A percentile compares a stretch with the other conserved stretches of the same genome.
phyloP scores from a whole-genome alignment of 805 yeast genomes.

The Metahyphopichia silvanorum region DNA sequence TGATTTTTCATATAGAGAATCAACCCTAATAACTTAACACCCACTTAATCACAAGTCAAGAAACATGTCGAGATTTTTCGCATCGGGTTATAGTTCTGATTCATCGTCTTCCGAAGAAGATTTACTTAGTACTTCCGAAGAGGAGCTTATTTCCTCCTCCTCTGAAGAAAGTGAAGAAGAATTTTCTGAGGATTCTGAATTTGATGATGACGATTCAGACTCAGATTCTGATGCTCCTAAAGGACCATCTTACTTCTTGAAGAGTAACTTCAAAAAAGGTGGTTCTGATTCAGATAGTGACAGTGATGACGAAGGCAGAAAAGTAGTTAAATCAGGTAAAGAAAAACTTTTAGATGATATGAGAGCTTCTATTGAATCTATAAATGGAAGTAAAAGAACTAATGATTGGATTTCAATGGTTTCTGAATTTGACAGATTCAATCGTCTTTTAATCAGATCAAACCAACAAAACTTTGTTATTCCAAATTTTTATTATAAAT shows the following conservation, averaged over 20 bases:
- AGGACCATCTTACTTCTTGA: conserved; percentile 57
- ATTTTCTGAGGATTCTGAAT: conserved; percentile 44
- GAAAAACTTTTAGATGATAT: conserved; percentile 91
- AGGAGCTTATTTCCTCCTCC: conserved; percentile 52
- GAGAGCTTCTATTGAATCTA: conserved; percentile 58
- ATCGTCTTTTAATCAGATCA: conserved; percentile 62
- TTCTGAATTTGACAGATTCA: conserved; percentile 74
- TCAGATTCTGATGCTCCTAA: conserved; percentile 31
- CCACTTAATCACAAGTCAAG: conserved; percentile 2
- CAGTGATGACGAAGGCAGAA: conserved; percentile 67
- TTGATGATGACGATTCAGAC: conserved; percentile 30
- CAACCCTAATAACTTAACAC: conserved; percentile 1
- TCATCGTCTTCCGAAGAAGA: conserved; percentile 53
- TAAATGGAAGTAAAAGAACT: conserved; percentile 64
- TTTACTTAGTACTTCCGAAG: conserved; percentile 53
- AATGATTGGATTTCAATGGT: conserved; percentile 79
- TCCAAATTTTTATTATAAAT: conserved; percentile 69
- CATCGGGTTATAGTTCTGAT: conserved; percentile 55
- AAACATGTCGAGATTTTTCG: conserved; percentile 89
- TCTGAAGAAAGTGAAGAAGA: conserved; percentile 38
- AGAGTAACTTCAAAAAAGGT: conserved; percentile 46
- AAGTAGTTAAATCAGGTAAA: conserved; percentile 88
- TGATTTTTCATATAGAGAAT: conserved; percentile 8
- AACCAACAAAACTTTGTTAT: conserved; percentile 72
- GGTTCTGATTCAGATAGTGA: conserved; percentile 43